These are phyloP conservation scores for Murraya paniculata DNA, from an alignment of 345 rosid species.

Conservation along the genomic window DNA sequence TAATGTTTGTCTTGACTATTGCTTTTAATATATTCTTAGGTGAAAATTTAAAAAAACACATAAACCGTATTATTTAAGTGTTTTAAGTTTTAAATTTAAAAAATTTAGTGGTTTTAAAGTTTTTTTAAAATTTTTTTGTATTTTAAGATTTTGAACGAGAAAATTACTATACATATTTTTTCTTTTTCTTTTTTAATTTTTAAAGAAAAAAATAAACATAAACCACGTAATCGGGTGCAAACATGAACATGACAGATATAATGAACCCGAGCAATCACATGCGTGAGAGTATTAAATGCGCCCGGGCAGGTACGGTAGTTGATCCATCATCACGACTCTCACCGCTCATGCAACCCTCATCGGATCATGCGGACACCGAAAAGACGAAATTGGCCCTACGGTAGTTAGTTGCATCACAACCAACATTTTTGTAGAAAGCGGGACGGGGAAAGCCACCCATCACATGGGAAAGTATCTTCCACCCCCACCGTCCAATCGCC, in stretches of 20 bases:
- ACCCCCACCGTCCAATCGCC: slow-evolving; percentile 20
- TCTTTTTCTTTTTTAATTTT: too few relatives aligned
- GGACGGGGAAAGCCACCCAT: slow-evolving; percentile 15
- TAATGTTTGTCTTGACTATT: neutral
- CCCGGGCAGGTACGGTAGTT: slow-evolving; percentile 9
- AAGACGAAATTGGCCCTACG: slow-evolving; percentile 13
- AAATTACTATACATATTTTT: too few relatives aligned
- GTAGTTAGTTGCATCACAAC: neutral
- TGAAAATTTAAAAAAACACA: neutral
- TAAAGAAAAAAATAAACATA: too few relatives aligned
- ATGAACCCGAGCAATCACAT: neutral
- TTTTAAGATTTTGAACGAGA: too few relatives aligned
- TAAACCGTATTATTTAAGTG: too few relatives aligned
- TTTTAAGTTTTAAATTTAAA: too few relatives aligned
- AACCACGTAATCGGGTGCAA: neutral
- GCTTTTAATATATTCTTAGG: neutral
- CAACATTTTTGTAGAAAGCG: slow-evolving; percentile 15
- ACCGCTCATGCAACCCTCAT: neutral
- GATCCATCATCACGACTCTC: neutral
- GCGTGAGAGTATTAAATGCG: slow-evolving; percentile 8
- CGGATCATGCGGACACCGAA: neutral
- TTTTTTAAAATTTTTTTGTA: too few relatives aligned
- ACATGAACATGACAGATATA: neutral
- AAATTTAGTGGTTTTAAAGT: too few relatives aligned
- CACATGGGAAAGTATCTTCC: slow-evolving; percentile 34